These are phyloP conservation scores for Persicaria tinctoria DNA, from an alignment of 148 eudicot genomes.

Conservation along the genomic window DNA sequence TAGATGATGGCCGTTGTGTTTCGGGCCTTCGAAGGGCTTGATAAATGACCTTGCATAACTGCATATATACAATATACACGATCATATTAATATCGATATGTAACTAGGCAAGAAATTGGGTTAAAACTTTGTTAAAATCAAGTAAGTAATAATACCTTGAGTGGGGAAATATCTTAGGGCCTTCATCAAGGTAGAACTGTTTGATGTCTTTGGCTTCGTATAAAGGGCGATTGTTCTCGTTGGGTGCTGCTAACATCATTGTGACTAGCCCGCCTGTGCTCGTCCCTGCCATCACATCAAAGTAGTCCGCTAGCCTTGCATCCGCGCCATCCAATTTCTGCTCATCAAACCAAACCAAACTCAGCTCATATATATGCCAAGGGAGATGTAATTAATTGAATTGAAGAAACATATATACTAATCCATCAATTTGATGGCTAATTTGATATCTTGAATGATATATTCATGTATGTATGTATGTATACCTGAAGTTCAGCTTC, in stretches of 20 bases:
- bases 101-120: neutral
- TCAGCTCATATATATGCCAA: too few species aligned
- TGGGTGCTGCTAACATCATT: constrained; percentile 35
- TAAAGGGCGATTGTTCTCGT: constrained; percentile 32
- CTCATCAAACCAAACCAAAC: neutral
- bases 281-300: constrained; percentile 43
- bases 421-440: too few species aligned
- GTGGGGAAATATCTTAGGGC: constrained; percentile 39
- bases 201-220: constrained; percentile 39
- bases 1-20: constrained; percentile 33
- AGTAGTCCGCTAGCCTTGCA: constrained; percentile 41
- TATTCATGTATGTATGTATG: neutral
- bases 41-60: constrained; percentile 17
- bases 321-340: constrained; percentile 39
- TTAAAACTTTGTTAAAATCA: too few species aligned
- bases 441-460: too few species aligned
- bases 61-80: neutral
- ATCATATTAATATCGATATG: neutral
- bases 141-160: constrained; percentile 9
- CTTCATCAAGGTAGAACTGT: constrained; percentile 34
- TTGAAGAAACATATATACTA: too few species aligned
- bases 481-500: constrained; percentile 31
- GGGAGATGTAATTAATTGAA: too few species aligned
- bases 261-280: constrained; percentile 44
- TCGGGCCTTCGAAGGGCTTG: constrained; percentile 29